A percentile compares a stretch with the other conserved stretches of the same genome.
Conservation (phyloP, 768 basidiomycete genomes). For the Polyporus arcularius region DNA sequence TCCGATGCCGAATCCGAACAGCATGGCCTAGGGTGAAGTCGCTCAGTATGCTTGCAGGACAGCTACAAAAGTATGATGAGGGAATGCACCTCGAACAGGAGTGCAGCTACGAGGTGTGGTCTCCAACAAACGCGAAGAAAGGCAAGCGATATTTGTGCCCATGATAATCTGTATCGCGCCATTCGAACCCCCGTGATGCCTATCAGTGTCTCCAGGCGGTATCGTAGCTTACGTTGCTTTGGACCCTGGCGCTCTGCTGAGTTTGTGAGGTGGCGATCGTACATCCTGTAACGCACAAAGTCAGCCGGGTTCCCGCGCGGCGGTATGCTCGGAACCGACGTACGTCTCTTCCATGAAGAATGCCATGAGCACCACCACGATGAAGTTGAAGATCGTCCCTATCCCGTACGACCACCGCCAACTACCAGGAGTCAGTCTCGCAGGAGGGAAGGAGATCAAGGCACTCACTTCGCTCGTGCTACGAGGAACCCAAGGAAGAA, state of each 20-base stretch:
- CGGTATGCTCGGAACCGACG: constrained; percentile 17
- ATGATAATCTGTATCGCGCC: constrained; percentile 53
- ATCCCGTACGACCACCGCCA: constrained; percentile 71
- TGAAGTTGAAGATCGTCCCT: constrained; percentile 54
- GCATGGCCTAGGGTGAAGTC: constrained; percentile 37
- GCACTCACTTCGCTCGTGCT: constrained; percentile 43
- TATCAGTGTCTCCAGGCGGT: constrained; percentile 57
- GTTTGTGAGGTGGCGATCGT: constrained; percentile 52
- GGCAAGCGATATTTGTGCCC: constrained; percentile 44
- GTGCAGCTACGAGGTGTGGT: constrained; percentile 54
- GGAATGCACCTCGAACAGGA: constrained; percentile 49
- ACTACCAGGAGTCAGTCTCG: constrained; percentile 19
- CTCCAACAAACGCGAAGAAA: constrained; percentile 59
- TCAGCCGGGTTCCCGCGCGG: not conserved
- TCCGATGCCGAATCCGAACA: constrained; percentile 66
- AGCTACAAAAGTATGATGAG: not conserved
- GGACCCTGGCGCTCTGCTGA: constrained; percentile 42
- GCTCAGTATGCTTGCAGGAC: too few species aligned
- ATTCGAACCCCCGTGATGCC: constrained; percentile 62
- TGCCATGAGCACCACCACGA: constrained; percentile 56
- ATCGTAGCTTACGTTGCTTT: constrained; percentile 42
- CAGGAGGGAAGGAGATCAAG: not conserved
- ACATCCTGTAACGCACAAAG: constrained; percentile 42
- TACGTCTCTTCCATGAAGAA: constrained; percentile 70
- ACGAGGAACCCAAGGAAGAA: constrained; percentile 69